A percentile compares a stretch with the other conserved stretches of the same genome.
These are phyloP conservation scores for Aegilops umbellulata DNA, from an alignment of 176 grass and related monocot species.

Conservation along the genomic window DNA sequence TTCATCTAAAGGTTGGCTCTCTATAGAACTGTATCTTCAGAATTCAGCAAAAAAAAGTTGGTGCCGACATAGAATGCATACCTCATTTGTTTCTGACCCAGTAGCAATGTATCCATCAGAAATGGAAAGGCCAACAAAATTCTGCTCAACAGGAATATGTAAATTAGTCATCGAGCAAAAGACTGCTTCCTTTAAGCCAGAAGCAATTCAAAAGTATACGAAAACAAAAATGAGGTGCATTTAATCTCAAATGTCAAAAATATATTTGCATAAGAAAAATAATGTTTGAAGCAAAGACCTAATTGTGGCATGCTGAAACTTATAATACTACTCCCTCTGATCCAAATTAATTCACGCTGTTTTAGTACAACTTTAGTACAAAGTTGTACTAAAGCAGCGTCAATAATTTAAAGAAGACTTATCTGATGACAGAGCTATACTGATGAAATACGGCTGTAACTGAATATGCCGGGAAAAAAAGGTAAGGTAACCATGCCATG, in stretches of 20 bases:
- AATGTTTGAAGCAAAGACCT: background rate
- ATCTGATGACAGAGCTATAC: background rate
- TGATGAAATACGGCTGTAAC: background rate
- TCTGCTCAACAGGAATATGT: constrained; percentile 56
- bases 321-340: background rate
- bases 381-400: no score
- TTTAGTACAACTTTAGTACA: no score
- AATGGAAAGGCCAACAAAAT: constrained; percentile 97
- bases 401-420: background rate
- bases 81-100: constrained; percentile 99
- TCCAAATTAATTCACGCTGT: no score
- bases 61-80: constrained; percentile 41
- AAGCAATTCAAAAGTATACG: constrained; percentile 7
- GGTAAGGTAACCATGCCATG: background rate
- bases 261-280: background rate
- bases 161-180: background rate
- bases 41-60: background rate
- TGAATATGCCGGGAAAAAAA: background rate
- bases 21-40: background rate
- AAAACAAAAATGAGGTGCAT: background rate
- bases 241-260: background rate
- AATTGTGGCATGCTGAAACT: background rate
- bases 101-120: constrained; percentile 98
- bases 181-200: background rate
- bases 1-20: background rate